These are phyloP conservation scores for Paramecium biaurelia DNA, from an alignment of 73 alveolate species.

Conservation along the genomic window DNA sequence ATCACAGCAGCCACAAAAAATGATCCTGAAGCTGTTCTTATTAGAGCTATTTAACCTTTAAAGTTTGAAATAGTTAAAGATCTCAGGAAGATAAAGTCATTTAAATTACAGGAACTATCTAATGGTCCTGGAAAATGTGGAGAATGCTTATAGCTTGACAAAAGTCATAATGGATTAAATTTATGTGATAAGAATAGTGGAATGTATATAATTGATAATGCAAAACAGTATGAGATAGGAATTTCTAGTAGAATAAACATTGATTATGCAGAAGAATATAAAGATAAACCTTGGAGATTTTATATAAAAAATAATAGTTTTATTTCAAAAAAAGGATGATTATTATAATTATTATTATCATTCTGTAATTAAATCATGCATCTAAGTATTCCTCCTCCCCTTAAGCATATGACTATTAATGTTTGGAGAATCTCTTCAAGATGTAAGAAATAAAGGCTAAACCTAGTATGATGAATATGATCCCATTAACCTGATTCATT, in stretches of 20 bases:
- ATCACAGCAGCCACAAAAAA: conserved; percentile 31
- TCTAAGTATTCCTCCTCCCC: background rate
- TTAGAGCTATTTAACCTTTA: conserved; percentile 43
- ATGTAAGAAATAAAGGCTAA: background rate
- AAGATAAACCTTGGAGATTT: conserved; percentile 56
- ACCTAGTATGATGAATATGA: background rate
- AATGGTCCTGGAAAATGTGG: conserved; percentile 6
- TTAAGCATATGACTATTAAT: background rate
- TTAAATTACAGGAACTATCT: background rate
- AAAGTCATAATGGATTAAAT: background rate
- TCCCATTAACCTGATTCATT: conserved; percentile 27
- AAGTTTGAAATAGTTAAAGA: background rate
- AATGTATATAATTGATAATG: background rate
- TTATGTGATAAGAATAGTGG: background rate
- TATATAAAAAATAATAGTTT: conserved; percentile 20
- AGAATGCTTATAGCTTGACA: background rate
- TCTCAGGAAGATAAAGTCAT: background rate
- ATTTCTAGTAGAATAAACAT: conserved; percentile 40
- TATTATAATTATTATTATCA: background rate
- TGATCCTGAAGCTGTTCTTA: conserved; percentile 54
- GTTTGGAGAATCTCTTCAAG: conserved; percentile 30
- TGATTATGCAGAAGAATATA: conserved; percentile 52
- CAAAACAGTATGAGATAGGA: background rate
- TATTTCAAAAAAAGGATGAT: conserved; percentile 44
- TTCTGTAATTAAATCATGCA: conserved; percentile 8